phyloP scores from a whole-genome alignment of 108 stramenopile species.

The Ochromonas danica region DNA sequence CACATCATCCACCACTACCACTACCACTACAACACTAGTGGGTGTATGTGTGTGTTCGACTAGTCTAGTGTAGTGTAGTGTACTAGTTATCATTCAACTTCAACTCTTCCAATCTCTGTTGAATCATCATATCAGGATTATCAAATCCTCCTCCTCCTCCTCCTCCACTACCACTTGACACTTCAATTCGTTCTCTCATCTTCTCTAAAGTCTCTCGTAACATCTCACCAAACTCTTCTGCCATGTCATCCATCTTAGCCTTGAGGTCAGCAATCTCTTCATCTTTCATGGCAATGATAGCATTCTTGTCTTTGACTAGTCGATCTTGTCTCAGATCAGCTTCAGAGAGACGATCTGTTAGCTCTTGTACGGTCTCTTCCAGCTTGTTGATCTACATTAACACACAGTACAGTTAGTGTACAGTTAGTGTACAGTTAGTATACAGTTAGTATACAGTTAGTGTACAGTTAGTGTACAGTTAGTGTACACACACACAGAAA shows the following conservation, averaged over 20 bases:
- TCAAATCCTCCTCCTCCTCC: too few relatives aligned
- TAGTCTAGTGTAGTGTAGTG: not conserved
- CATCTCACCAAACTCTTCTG: slow-evolving; percentile 70
- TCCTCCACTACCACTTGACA: slow-evolving; percentile 36
- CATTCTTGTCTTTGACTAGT: slow-evolving; percentile 61
- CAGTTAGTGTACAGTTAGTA: too few relatives aligned
- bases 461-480: too few relatives aligned
- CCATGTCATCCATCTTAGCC: slow-evolving; percentile 69
- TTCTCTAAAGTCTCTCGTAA: slow-evolving; percentile 59
- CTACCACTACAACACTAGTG: too few relatives aligned
- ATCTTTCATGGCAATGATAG: slow-evolving; percentile 63
- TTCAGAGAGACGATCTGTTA: slow-evolving; percentile 67
- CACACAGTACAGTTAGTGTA: too few relatives aligned
- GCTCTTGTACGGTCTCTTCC: slow-evolving; percentile 62
- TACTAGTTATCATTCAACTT: slow-evolving; percentile 4
- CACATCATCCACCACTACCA: too few relatives aligned
- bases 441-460: too few relatives aligned
- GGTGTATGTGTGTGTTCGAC: too few relatives aligned
- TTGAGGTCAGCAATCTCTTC: slow-evolving; percentile 60
- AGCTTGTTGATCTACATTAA: slow-evolving; percentile 59
- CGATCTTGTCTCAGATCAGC: slow-evolving; percentile 52
- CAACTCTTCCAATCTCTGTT: slow-evolving; percentile 36
- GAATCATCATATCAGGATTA: slow-evolving; percentile 30
- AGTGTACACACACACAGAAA: not conserved
- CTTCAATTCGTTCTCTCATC: slow-evolving; percentile 65